phyloP scores from a whole-genome alignment of 495 filamentous ascomycete genomes.

The Cryomyces minteri region DNA sequence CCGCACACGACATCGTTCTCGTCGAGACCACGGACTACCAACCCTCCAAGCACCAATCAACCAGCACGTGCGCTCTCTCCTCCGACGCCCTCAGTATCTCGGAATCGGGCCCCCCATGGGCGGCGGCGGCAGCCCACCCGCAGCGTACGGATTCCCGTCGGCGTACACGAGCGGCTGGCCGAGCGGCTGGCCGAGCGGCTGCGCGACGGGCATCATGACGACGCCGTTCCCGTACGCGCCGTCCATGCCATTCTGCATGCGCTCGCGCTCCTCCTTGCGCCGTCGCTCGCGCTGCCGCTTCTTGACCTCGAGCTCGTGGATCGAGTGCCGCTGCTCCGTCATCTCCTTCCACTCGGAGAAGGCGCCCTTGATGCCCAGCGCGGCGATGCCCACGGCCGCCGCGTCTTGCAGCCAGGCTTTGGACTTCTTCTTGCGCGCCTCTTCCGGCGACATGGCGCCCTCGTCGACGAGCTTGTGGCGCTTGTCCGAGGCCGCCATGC shows the following conservation, averaged over 20 bases:
- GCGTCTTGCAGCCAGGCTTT: constrained; percentile 61
- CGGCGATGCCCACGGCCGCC: constrained; percentile 65
- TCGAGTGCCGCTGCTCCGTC: constrained; percentile 37
- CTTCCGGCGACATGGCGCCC: constrained; percentile 52
- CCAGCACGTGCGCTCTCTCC: too few species aligned
- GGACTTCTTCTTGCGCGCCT: constrained; percentile 54
- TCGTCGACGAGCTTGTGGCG: constrained; percentile 51
- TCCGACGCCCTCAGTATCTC: constrained; percentile 7
- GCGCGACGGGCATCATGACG: neutral
- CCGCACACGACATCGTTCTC: too few species aligned
- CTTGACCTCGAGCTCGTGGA: constrained; percentile 23
- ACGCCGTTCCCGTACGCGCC: constrained; percentile 2
- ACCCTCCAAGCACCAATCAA: too few species aligned
- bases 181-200: constrained; percentile 6
- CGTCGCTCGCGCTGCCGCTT: constrained; percentile 7
- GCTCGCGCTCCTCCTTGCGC: constrained; percentile 7
- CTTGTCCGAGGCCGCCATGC: constrained; percentile 54
- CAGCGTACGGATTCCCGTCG: constrained; percentile 15
- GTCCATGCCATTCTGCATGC: constrained; percentile 4
- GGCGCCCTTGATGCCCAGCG: constrained; percentile 70
- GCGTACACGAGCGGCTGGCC: constrained; percentile 10
- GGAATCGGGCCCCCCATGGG: constrained; percentile 14
- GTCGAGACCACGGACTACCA: too few species aligned
- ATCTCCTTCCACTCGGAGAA: constrained; percentile 56
- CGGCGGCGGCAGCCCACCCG: constrained; percentile 12